Base-by-base conservation (phyloP, 2,329 filamentous ascomycete species). In the Diaporthe longicolla region DNA sequence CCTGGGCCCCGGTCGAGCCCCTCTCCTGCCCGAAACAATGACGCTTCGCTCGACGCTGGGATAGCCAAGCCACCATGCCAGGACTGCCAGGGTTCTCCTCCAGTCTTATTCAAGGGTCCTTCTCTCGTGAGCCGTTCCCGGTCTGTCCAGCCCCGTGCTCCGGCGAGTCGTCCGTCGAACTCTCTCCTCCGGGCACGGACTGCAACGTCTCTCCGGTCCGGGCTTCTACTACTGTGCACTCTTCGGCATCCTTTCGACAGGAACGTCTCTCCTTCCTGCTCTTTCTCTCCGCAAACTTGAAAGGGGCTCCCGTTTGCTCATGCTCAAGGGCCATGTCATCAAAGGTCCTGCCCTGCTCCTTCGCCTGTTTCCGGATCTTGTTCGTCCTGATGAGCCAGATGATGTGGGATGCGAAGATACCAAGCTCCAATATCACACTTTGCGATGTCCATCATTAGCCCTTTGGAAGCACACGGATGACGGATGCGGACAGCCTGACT, bases 311-410 rank as follows among this genome's bases (percentile, higher is more conserved):
- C 0, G 76, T 76, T 24, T 77, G 77, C 61, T 82, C 79, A 71
- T 83, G 77, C 73, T 85, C 84, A 4, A 78, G 79, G 4, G 78
- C 78, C 4, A 91, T 78, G 61, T 91, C 88, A 76, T 92, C 90
- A 76, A 91, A 89, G 0, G 85, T 88, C 79, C 85, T 87, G 1
- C 87, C 88, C 5, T 84, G 80, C 8, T 81, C 81, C 75, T 88
- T 88, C 4, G 90, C 90, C 75, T 86, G 85, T 73, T 82, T 85
- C 19, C 89, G 86, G 50, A 91, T 79, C 68, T 83, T 82, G 26
- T 88, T 85, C 6, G 90, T 89, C 29, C 89, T 88, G 76, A 88
- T 81, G 3, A 89, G 82, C 90, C 90, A 93, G 72, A 91, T 83
- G 13, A 88, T 80, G 76, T 93, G 91, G 17, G 87, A 90, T 32